phyloP scores from a whole-genome alignment of 139 green algal species.

The Coelastrella sp. region DNA sequence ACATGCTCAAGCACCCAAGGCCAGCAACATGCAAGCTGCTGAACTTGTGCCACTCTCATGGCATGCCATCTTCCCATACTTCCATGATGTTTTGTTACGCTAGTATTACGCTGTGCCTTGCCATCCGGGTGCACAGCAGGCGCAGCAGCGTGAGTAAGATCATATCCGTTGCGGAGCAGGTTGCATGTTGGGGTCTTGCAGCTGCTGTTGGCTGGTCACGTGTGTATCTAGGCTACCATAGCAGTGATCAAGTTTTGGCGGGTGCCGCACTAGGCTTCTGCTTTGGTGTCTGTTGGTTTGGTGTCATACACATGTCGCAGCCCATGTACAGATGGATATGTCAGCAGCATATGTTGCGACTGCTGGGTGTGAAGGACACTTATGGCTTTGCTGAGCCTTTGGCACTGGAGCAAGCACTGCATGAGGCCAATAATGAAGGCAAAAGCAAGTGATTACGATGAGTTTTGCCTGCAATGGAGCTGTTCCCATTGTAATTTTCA shows the following conservation, averaged over 20 bases:
- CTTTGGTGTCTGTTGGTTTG: conserved; percentile 10
- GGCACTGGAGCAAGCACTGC: background rate
- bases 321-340: background rate
- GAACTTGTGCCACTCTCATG: conserved; percentile 57
- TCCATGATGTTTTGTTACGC: conserved; percentile 51
- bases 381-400: conserved; percentile 5
- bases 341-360: background rate
- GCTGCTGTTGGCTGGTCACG: conserved; percentile 44
- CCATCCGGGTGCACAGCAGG: background rate
- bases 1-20: conserved; percentile 48
- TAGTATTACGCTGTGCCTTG: background rate
- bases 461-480: background rate
- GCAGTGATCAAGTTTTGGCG: conserved; percentile 43
- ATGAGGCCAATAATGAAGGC: background rate
- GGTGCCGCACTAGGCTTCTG: conserved; percentile 27
- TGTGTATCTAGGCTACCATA: conserved; percentile 59
- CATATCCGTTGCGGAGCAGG: background rate
- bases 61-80: conserved; percentile 64
- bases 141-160: background rate
- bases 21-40: conserved; percentile 50
- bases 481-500: background rate
- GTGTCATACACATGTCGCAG: background rate
- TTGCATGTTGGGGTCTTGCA: background rate
- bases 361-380: conserved; percentile 35
- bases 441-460: background rate